Evolutionary conservation across 2,329 filamentous ascomycete genomes (phyloP), one percentile per base, ranked within the genome.

Genomic region (Calonectria pseudoturangicola): DNA sequence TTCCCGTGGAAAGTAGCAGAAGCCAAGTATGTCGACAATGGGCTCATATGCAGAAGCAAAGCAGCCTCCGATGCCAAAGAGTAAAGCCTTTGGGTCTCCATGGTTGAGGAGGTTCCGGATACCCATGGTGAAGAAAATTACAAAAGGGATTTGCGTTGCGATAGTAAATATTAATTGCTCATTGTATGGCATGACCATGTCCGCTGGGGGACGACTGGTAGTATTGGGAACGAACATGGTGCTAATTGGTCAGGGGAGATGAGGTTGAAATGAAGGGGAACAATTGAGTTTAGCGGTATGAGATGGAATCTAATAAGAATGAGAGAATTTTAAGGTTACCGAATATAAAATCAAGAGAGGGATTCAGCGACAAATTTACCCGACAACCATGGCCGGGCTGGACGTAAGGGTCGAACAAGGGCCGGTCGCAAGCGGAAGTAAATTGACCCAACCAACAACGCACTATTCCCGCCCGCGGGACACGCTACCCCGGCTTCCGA

Each of bases 201-300:
- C 64, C 48, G 48, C 48, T 33, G 64, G 64, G 12, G 64, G 64
- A 25, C 64, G 64, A 18, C 64, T 66, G 21, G 64, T 45, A 13
- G 64, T 66, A 13, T 28, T 28, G 64, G 64, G 64, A 9, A 66
- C 64, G 45, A 66, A 66, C 64, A 66, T 66, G 64, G 39, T 13
- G 48, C 25, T 10, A 15, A 28, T 51, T 51, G 28, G 15, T n/a
- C 5, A 10, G 5, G 36, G 5, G 36, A 18, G n/a, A 10, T 25
- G 12, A 30, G n/a, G 21, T 18, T 21, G 13, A 33, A 27, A 30
- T 36, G 6, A 43, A 51, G 8, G 15, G 4, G 15, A 21, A 36
- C 13, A 36, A 25, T 58, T n/a, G 21, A 27, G 21, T n/a, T n/a
- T 41, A 25, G 33, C 13, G n/a, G 15, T 28, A 25, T 8, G 10